A percentile compares a stretch with the other conserved stretches of the same genome.
These are phyloP conservation scores for Bolboschoenoplectus hybrid DNA, from an alignment of 202 grass and related monocot species.

Conservation along the genomic window DNA sequence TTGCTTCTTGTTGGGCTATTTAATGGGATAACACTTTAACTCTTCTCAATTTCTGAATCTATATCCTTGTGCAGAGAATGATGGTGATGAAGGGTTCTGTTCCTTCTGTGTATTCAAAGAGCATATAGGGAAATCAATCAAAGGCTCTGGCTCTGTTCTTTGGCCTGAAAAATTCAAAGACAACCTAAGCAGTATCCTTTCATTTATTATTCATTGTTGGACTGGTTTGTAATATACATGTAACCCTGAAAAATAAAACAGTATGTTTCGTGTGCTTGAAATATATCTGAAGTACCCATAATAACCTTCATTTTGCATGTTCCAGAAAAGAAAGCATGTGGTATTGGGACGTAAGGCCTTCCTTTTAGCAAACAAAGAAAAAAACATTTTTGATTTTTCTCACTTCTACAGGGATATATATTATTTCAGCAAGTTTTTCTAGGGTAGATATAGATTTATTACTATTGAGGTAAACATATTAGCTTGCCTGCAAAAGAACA, in stretches of 20 bases:
- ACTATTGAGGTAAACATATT: constrained; percentile 8
- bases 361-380: not conserved
- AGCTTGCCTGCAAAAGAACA: not conserved
- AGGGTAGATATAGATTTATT: constrained; percentile 3
- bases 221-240: constrained; percentile 21
- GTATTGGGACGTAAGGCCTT: not conserved
- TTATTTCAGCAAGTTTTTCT: constrained; percentile 19
- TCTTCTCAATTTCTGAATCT: constrained; percentile 28
- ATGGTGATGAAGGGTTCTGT: constrained; percentile 65
- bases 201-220: constrained; percentile 24
- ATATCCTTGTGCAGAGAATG: constrained; percentile 55
- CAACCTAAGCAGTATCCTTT: constrained; percentile 94
- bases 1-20: constrained; percentile 21
- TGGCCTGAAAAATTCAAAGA: constrained; percentile 60
- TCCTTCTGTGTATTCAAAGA: constrained; percentile 86
- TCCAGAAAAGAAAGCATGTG: not conserved
- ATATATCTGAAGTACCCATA: not conserved
- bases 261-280: not conserved
- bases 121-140: constrained; percentile 55
- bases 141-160: constrained; percentile 60
- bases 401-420: not conserved
- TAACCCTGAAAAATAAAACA: not conserved
- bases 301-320: not conserved
- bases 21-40: not conserved
- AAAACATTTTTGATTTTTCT: not conserved